Evolutionary conservation across 345 rosid genomes (phyloP).

Genomic region (Hevea brasiliensis): DNA sequence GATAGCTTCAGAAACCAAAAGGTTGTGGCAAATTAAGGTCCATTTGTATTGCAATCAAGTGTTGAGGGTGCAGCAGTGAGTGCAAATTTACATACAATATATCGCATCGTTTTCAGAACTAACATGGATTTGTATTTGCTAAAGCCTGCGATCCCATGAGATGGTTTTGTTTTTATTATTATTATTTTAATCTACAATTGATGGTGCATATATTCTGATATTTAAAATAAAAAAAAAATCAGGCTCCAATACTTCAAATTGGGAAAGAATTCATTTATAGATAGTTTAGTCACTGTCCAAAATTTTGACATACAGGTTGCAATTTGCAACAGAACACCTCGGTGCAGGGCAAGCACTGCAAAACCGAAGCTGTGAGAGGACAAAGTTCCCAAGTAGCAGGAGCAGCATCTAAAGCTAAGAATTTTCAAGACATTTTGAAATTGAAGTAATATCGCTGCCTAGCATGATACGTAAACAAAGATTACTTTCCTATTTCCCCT

Average conservation of each 20-base stretch:
- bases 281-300: background rate
- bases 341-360: background rate
- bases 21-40: too few relatives aligned
- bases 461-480: background rate
- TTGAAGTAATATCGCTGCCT: background rate
- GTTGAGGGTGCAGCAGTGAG: too few relatives aligned
- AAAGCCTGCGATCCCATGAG: too few relatives aligned
- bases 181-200: too few relatives aligned
- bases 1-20: background rate
- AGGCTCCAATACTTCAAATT: background rate
- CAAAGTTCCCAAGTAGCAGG: background rate
- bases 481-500: background rate
- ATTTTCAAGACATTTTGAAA: background rate
- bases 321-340: background rate
- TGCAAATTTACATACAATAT: too few relatives aligned
- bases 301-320: conserved; percentile 3
- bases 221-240: too few relatives aligned
- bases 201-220: too few relatives aligned
- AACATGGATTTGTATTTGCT: too few relatives aligned
- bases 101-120: too few relatives aligned
- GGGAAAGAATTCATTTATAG: background rate
- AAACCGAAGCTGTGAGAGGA: background rate
- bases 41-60: too few relatives aligned
- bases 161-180: too few relatives aligned
- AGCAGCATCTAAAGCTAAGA: conserved; percentile 5